A percentile compares a stretch with the other conserved stretches of the same genome.
Conservation (phyloP, 2,329 filamentous ascomycete genomes). For the Lasiodiplodia theobromae region DNA sequence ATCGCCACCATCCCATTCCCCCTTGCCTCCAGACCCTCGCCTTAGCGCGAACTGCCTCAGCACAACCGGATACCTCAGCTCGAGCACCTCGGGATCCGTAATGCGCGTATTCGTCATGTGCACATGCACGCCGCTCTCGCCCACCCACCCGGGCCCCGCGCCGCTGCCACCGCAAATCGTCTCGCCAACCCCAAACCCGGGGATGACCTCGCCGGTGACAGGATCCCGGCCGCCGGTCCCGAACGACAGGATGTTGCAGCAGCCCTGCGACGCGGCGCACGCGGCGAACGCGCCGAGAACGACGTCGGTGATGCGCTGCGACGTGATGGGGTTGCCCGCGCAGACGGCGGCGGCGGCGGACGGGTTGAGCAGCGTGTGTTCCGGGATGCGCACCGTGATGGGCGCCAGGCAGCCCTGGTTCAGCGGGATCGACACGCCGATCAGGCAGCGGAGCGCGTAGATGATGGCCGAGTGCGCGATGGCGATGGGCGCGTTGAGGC, state of each 20-base stretch:
- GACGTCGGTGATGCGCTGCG: constrained; percentile 44
- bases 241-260: constrained; percentile 44
- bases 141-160: constrained; percentile 41
- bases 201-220: constrained; percentile 35
- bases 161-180: constrained; percentile 46
- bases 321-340: constrained; percentile 42
- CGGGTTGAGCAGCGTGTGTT: constrained; percentile 41
- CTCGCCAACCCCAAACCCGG: constrained; percentile 44
- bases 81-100: constrained; percentile 46
- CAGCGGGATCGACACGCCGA: constrained; percentile 42
- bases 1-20: constrained; percentile 38
- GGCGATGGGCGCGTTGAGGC: constrained; percentile 48
- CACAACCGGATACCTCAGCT: constrained; percentile 46
- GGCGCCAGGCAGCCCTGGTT: constrained; percentile 45
- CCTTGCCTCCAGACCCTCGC: constrained; percentile 41
- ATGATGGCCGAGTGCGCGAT: constrained; percentile 46
- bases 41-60: constrained; percentile 43
- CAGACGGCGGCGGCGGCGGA: constrained; percentile 39
- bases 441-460: constrained; percentile 41
- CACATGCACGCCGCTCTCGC: constrained; percentile 40
- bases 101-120: constrained; percentile 46
- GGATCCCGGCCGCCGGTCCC: constrained; percentile 43
- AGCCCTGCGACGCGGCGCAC: constrained; percentile 41
- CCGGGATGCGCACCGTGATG: constrained; percentile 38
- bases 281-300: constrained; percentile 42